phyloP scores from a whole-genome alignment of 352 stramenopile species.

The Aphanomyces astaci region DNA sequence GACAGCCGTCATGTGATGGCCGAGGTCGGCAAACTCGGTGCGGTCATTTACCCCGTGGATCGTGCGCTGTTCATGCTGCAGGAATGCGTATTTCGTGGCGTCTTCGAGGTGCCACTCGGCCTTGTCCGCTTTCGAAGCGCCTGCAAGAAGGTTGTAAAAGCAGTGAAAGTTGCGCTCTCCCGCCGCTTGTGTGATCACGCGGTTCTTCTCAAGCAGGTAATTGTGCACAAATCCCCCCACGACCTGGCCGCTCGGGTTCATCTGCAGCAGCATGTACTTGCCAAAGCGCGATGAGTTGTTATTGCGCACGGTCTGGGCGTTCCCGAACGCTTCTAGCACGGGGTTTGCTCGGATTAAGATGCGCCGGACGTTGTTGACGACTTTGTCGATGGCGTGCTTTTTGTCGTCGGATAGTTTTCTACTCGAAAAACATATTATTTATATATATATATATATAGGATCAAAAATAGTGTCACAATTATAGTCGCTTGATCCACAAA shows the following conservation, averaged over 20 bases:
- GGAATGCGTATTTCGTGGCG: slow-evolving; percentile 52
- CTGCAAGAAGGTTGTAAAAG: slow-evolving; percentile 89
- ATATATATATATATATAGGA: too few species aligned
- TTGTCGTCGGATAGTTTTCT: slow-evolving; percentile 31
- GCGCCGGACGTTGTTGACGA: slow-evolving; percentile 24
- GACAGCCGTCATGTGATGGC: slow-evolving; percentile 32
- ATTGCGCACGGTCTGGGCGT: slow-evolving; percentile 82
- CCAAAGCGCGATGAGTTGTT: slow-evolving; percentile 82
- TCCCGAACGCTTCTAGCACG: slow-evolving; percentile 78
- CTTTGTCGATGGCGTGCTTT: slow-evolving; percentile 30
- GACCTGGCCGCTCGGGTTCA: slow-evolving; percentile 72
- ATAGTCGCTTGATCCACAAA: too few species aligned
- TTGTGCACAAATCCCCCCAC: slow-evolving; percentile 80
- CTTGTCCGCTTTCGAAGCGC: slow-evolving; percentile 42
- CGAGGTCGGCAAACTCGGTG: slow-evolving; percentile 35
- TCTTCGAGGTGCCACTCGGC: slow-evolving; percentile 47
- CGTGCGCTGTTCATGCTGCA: slow-evolving; percentile 35
- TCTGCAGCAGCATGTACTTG: slow-evolving; percentile 83
- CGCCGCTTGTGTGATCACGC: slow-evolving; percentile 77
- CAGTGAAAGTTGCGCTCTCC: slow-evolving; percentile 91
- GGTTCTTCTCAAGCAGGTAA: slow-evolving; percentile 89
- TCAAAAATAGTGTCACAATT: too few species aligned
- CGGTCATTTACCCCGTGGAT: slow-evolving; percentile 76
- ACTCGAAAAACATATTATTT: too few species aligned
- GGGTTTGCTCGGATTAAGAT: slow-evolving; percentile 39